Percentiles rank a stretch among this genome's conserved stretches.
These are phyloP conservation scores for Kwoniella mangroviensis DNA, from an alignment of 768 basidiomycete genomes.

Conservation along the genomic window DNA sequence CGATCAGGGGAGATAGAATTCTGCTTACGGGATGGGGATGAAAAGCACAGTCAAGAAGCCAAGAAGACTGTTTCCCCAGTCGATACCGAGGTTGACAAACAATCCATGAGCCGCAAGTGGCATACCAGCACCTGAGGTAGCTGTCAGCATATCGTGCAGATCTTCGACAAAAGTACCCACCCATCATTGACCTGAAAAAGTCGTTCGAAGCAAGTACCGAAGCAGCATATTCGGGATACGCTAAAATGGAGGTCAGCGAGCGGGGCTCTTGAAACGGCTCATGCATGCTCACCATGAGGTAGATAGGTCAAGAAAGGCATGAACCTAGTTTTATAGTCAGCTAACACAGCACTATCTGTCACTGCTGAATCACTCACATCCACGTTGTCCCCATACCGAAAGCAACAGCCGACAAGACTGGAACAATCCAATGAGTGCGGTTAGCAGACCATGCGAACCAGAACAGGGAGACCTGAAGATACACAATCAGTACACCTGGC, in stretches of 20 bases:
- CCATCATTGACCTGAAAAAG: constrained; percentile 53
- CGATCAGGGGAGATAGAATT: neutral
- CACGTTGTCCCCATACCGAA: constrained; percentile 42
- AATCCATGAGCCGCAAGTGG: constrained; percentile 51
- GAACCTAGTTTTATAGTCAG: constrained; percentile 25
- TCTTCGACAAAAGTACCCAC: constrained; percentile 21
- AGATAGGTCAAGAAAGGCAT: constrained; percentile 40
- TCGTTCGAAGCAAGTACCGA: constrained; percentile 51
- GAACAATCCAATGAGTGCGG: constrained; percentile 51
- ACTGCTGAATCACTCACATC: constrained; percentile 17
- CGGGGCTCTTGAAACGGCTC: neutral
- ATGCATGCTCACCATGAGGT: constrained; percentile 27
- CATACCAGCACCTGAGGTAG: constrained; percentile 38
- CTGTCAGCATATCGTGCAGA: constrained; percentile 3
- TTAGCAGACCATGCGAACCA: constrained; percentile 55
- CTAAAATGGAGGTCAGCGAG: neutral
- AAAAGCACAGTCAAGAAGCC: constrained; percentile 54
- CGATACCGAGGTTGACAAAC: constrained; percentile 53
- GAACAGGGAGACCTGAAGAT: constrained; percentile 41
- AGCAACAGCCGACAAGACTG: constrained; percentile 30
- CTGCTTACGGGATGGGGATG: constrained; percentile 52
- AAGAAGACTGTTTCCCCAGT: constrained; percentile 52
- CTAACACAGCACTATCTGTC: neutral
- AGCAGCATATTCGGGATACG: constrained; percentile 34
- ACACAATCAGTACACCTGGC: neutral